Conservation (phyloP, 2,329 filamentous ascomycete species). For the Dactylellina leptospora region DNA sequence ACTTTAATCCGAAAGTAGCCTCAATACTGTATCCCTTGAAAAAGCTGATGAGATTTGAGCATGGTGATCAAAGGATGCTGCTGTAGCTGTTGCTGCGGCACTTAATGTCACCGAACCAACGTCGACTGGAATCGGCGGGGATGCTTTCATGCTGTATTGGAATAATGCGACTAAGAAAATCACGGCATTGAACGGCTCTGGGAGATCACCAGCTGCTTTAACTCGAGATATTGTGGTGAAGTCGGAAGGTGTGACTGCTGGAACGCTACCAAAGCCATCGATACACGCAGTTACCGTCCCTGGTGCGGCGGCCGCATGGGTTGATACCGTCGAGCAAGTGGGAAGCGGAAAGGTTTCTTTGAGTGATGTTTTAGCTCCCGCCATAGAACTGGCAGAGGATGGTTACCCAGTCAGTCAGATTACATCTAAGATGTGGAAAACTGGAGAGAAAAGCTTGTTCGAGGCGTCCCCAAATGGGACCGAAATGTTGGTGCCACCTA, state of each 20-base stretch:
- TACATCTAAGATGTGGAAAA: constrained; percentile 74
- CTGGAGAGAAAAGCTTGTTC: constrained; percentile 71
- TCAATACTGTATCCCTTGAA: too few relatives aligned
- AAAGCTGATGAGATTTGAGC: too few relatives aligned
- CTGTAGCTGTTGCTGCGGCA: constrained; percentile 89
- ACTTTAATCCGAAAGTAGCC: too few relatives aligned
- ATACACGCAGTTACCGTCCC: constrained; percentile 86
- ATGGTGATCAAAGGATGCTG: too few relatives aligned
- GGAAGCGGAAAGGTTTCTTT: constrained; percentile 84
- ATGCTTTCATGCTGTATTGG: constrained; percentile 96
- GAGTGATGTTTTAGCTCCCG: constrained; percentile 80
- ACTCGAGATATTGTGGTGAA: constrained; percentile 72
- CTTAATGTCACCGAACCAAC: constrained; percentile 93
- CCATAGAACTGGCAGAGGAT: constrained; percentile 83
- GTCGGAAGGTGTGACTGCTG: constrained; percentile 27
- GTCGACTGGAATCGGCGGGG: constrained; percentile 93
- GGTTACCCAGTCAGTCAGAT: constrained; percentile 90
- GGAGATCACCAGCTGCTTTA: constrained; percentile 76
- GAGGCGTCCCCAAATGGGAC: constrained; percentile 82
- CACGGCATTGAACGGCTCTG: constrained; percentile 88
- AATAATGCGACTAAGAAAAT: constrained; percentile 82
- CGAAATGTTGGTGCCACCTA: constrained; percentile 75
- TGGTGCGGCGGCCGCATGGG: constrained; percentile 91
- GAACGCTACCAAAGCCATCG: constrained; percentile 75
- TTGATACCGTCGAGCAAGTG: constrained; percentile 85